Evolutionary conservation across 202 grass and related monocot genomes (phyloP), one percentile per base, ranked within the genome.

Genomic region (Tripidium arundinaceum): DNA sequence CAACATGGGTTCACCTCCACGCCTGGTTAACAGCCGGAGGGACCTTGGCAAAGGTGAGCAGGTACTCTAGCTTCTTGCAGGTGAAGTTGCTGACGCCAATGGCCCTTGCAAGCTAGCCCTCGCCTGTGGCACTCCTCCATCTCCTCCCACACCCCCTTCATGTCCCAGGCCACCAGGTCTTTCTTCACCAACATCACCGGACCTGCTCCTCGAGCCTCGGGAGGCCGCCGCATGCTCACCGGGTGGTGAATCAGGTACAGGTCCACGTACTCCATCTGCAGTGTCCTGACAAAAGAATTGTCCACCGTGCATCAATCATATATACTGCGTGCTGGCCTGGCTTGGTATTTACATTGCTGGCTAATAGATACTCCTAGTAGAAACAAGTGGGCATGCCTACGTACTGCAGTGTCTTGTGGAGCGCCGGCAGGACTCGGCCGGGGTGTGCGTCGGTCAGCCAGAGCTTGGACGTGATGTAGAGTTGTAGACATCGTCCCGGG

Each of bases 401-500:
- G 43, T 22, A 79, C 83, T 26, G 50, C 12, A 89, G 78, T 2
- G 55, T 85, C 25, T 46, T 55, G 15, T 29, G 4, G 13, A 81
- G 45, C 11, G 87, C 87, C 25, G 82, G 78, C 15, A 85, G 10
- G 59, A 89, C 87, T 28, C 49, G 78, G 38, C 65, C 75, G 1
- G 70, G 40, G 24, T 88, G 75, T 6, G 64, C 38, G 38, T 88
- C 78, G 26, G 27, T 31, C 74, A 72, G 73, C 89, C 89, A 92
- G 28, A 92, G 49, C 86, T 88, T 92, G 62, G 89, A 88, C 19
- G 89, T 88, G 72, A 91, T n/a, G n/a, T n/a, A n/a, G n/a, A n/a
- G n/a, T n/a, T 12, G 78, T 83, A 91, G 6, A 91, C 6, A 42
- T 91, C 83, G 31, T 38, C 73, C 0, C 89, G 83, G n/a, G 89